Evolutionary conservation across 164 flowering plant species (phyloP).

Genomic region (Brasenia schreberi): DNA sequence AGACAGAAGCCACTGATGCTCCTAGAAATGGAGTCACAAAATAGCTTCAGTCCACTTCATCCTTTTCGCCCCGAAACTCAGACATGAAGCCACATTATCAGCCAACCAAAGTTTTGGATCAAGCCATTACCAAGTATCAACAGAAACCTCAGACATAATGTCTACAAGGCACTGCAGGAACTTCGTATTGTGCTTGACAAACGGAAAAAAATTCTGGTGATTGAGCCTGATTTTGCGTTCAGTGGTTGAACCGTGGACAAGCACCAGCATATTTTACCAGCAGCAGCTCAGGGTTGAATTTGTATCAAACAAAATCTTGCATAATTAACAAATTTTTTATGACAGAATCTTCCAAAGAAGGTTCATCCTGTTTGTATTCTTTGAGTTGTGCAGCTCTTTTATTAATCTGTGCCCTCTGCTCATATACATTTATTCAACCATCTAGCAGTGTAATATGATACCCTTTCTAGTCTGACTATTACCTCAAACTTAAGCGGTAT

Average conservation of each 20-base stretch:
- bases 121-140: background rate
- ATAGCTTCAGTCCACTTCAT: constrained; percentile 25
- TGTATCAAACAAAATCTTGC: background rate
- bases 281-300: background rate
- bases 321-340: background rate
- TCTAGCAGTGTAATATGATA: no score
- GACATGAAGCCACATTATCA: background rate
- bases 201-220: no score
- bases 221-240: no score
- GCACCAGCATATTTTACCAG: background rate
- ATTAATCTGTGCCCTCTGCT: background rate
- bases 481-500: no score
- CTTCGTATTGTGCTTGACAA: background rate
- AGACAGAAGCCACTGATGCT: constrained; percentile 93
- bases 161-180: background rate
- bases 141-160: background rate
- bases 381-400: background rate
- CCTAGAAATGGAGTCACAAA: constrained; percentile 91
- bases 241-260: no score
- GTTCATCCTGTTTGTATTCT: background rate
- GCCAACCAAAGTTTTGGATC: background rate
- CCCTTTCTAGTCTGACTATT: no score
- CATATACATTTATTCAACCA: background rate
- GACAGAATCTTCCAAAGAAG: background rate
- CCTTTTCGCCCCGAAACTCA: background rate